Evolutionary conservation across 208 protist species (phyloP).

Genomic region (Lotmaria passim): DNA sequence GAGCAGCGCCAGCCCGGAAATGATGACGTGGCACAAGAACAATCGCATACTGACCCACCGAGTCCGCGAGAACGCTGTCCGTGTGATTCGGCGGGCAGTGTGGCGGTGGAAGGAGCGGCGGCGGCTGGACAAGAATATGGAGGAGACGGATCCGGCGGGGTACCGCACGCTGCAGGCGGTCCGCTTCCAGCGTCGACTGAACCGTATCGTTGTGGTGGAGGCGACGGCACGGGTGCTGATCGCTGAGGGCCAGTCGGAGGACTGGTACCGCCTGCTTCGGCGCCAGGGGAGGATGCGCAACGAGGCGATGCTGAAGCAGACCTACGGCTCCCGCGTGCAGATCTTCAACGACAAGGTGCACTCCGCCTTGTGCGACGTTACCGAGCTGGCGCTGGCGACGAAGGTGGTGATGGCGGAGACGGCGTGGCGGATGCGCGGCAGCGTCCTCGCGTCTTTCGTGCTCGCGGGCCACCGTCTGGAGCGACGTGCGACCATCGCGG

Average conservation of each 20-base stretch:
- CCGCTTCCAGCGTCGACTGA: constrained; percentile 39
- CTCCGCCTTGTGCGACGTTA: constrained; percentile 30
- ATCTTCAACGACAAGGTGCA: constrained; percentile 53
- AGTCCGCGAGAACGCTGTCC: constrained; percentile 41
- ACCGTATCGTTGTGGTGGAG: constrained; percentile 50
- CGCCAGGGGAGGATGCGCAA: constrained; percentile 49
- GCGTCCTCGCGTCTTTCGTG: constrained; percentile 28
- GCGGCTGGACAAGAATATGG: constrained; percentile 32
- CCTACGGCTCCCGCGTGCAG: constrained; percentile 45
- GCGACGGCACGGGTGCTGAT: constrained; percentile 54
- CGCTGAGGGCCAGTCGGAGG: constrained; percentile 51
- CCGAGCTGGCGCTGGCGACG: constrained; percentile 34
- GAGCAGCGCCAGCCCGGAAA: constrained; percentile 39
- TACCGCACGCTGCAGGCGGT: constrained; percentile 40
- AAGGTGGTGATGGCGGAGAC: constrained; percentile 29
- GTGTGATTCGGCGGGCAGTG: constrained; percentile 55
- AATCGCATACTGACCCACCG: constrained; percentile 43
- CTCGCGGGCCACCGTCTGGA: constrained; percentile 40
- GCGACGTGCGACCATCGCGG: constrained; percentile 43
- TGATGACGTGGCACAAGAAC: constrained; percentile 59
- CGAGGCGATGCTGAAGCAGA: constrained; percentile 57
- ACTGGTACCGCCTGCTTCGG: constrained; percentile 44
- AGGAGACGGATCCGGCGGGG: constrained; percentile 35
- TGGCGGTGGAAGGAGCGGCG: constrained; percentile 56
- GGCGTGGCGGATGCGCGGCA: constrained; percentile 20